phyloP scores from a whole-genome alignment of 805 yeast genomes.

The Ogataea haglerorum region DNA sequence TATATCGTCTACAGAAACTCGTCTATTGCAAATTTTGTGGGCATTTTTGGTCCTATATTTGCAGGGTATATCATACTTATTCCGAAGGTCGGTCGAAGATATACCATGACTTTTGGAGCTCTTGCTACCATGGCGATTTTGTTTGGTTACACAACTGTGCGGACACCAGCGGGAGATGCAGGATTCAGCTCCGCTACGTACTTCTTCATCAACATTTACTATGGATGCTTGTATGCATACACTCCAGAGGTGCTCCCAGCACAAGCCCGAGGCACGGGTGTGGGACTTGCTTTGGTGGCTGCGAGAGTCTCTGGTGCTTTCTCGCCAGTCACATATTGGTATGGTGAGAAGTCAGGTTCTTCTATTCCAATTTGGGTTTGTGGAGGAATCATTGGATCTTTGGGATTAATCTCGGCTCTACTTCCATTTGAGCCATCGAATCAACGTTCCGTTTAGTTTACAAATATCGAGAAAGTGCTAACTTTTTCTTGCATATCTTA shows the following conservation, averaged over 20 bases:
- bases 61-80: slow-evolving; percentile 40
- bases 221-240: slow-evolving; percentile 60
- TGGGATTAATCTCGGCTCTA: slow-evolving; percentile 42
- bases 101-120: slow-evolving; percentile 51
- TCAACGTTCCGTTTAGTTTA: slow-evolving; percentile 31
- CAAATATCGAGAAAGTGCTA: neutral
- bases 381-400: slow-evolving; percentile 49
- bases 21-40: slow-evolving; percentile 43
- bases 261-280: slow-evolving; percentile 54
- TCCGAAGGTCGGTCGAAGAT: slow-evolving; percentile 50
- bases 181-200: slow-evolving; percentile 48
- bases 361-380: slow-evolving; percentile 60
- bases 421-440: slow-evolving; percentile 51
- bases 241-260: slow-evolving; percentile 61
- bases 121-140: slow-evolving; percentile 53
- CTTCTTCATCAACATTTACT: slow-evolving; percentile 45
- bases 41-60: slow-evolving; percentile 51
- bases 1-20: slow-evolving; percentile 46
- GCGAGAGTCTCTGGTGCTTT: slow-evolving; percentile 52
- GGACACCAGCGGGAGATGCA: slow-evolving; percentile 52
- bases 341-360: slow-evolving; percentile 44
- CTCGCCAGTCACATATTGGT: slow-evolving; percentile 56
- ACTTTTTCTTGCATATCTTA: neutral
- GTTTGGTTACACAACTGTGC: slow-evolving; percentile 62
- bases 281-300: slow-evolving; percentile 54